Evolutionary conservation across 2,329 filamentous ascomycete genomes (phyloP), one percentile per base, ranked within the genome.

Genomic region (Aspergillus phoenicis): DNA sequence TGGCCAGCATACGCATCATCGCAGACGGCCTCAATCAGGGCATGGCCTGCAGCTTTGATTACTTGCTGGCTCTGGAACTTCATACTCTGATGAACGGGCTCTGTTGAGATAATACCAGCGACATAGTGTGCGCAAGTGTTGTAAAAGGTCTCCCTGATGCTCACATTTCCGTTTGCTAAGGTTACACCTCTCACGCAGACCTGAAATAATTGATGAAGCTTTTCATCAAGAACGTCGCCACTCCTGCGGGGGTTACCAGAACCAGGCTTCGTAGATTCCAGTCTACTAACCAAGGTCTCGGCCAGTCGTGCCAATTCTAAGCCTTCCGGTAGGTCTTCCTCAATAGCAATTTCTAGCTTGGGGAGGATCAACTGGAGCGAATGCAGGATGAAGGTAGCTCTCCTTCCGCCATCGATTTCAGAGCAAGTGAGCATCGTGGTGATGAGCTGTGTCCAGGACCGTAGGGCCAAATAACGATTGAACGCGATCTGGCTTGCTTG

Each of bases 1-100:
- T 94, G 90, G 41, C 93, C 92, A 61, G 90, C 88, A 74, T 93
- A 94, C 20, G 93, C 93, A 78, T 99, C 95, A 71, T 99, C 95
- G 72, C 93, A 97, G 47, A 97, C 83, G 26, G 92, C 87, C 68
- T 94, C 92, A 62, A 98, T 85, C 41, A 98, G 82, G 58, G 90
- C 85, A 69, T 92, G 90, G 41, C 95, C 93, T 48, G 92, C 88
- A 4, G 89, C 87, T 74, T 91, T 92, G 67, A 96, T 84, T 1
- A 90, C 89, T 72, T 91, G 85, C 43, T 87, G 82, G 52, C 79
- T 86, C 62, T 87, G 84, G 51, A 77, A 77, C 24, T 75, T 77
- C 56, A 79, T 71, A 11, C 75, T 72, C 8, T 80, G 79, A 57
- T 84, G 77, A 41, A 83, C 80, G 53, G 86, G 82, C 7, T 82